Evolutionary conservation across 495 filamentous ascomycete species (phyloP).

Genomic region (Xylaria intraflava): DNA sequence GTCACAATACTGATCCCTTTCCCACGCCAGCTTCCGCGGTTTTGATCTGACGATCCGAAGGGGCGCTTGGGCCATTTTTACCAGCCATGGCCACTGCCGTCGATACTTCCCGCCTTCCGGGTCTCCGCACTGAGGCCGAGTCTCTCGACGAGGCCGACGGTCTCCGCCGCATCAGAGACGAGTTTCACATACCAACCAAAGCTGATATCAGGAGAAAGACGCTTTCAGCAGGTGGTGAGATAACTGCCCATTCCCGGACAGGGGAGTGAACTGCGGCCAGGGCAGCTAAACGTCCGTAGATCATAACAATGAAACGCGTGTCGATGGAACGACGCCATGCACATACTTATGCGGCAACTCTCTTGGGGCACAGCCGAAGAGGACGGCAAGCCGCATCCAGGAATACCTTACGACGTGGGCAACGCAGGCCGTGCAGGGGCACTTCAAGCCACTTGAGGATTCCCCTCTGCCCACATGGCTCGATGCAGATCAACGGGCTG

Average conservation of each 20-base stretch:
- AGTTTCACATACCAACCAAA: constrained; percentile 83
- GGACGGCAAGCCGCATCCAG: constrained; percentile 61
- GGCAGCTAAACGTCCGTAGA: constrained; percentile 26
- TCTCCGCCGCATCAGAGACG: constrained; percentile 58
- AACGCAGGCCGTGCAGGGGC: constrained; percentile 85
- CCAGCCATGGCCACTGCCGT: constrained; percentile 18
- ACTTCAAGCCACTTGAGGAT: constrained; percentile 77
- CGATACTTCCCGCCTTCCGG: constrained; percentile 25
- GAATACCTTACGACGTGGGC: constrained; percentile 83
- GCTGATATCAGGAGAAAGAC: constrained; percentile 64
- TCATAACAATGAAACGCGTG: constrained; percentile 22
- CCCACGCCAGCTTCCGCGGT: no score
- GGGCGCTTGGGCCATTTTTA: background rate
- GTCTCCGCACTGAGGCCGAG: constrained; percentile 45
- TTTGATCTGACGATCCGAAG: background rate
- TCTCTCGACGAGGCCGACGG: constrained; percentile 62
- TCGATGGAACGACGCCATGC: constrained; percentile 34
- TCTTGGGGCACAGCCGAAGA: constrained; percentile 78
- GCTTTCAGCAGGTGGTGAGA: constrained; percentile 31
- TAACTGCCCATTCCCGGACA: background rate
- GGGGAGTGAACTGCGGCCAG: background rate
- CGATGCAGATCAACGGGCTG: constrained; percentile 65
- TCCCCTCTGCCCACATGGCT: constrained; percentile 74
- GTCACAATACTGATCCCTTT: background rate
- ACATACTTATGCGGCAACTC: constrained; percentile 98